A percentile compares a stretch with the other conserved stretches of the same genome.
These are phyloP conservation scores for Penicillium desertorum DNA, from an alignment of 495 filamentous ascomycete species.

Conservation along the genomic window DNA sequence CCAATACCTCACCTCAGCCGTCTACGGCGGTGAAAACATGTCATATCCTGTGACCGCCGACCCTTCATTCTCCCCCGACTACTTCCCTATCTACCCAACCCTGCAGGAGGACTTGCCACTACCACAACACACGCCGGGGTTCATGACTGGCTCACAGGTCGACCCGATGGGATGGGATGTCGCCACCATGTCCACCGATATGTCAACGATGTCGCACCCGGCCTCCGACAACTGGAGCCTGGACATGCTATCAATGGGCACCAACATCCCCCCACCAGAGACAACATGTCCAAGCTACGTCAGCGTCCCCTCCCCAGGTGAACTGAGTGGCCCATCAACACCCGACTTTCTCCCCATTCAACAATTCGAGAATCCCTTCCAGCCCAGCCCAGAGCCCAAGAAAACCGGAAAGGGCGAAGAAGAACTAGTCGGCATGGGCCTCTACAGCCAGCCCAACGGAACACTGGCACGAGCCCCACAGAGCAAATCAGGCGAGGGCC, in stretches of 20 bases:
- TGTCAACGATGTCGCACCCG: conserved; percentile 25
- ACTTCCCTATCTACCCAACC: conserved; percentile 29
- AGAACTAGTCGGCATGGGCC: conserved; percentile 78
- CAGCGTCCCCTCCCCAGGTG: conserved; percentile 43
- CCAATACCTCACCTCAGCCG: conserved; percentile 29
- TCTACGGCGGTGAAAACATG: conserved; percentile 27
- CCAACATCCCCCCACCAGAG: conserved; percentile 35
- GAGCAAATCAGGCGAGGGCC: conserved; percentile 59
- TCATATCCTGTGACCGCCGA: conserved; percentile 34
- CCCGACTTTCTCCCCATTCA: conserved; percentile 58
- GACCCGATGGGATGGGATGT: conserved; percentile 36
- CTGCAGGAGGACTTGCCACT: conserved; percentile 39
- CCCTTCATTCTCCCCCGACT: conserved; percentile 34
- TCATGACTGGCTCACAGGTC: conserved; percentile 45
- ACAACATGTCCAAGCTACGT: conserved; percentile 39
- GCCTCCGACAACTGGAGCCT: conserved; percentile 39
- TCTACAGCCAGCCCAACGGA: conserved; percentile 69
- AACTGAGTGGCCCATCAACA: conserved; percentile 55
- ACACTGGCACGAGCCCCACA: conserved; percentile 48
- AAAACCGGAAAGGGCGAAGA: conserved; percentile 49
- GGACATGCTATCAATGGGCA: conserved; percentile 43
- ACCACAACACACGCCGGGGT: conserved; percentile 40
- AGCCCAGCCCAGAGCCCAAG: conserved; percentile 28
- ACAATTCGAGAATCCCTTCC: conserved; percentile 36
- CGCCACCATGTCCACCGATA: conserved; percentile 13